A percentile compares a stretch with the other conserved stretches of the same genome.
phyloP scores from a whole-genome alignment of 768 basidiomycete species.

The Boletus reticuloceps region DNA sequence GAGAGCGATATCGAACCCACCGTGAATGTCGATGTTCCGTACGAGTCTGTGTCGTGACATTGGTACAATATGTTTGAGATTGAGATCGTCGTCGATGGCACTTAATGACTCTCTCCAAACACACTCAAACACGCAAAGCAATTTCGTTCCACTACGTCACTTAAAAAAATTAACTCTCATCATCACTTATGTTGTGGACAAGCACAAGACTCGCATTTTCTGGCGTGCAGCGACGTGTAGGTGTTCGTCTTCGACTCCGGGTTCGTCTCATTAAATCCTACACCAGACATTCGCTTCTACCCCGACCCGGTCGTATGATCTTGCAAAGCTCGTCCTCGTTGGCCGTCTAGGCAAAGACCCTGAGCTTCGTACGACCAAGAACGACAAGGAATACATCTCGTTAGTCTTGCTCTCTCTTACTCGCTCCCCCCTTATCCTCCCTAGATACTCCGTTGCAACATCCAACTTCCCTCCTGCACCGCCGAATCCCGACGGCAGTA shows the following conservation, averaged over 20 bases:
- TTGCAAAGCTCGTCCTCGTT: slow-evolving; percentile 76
- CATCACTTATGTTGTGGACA: slow-evolving; percentile 44
- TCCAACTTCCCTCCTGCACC: slow-evolving; percentile 57
- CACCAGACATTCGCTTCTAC: slow-evolving; percentile 65
- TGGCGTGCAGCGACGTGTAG: slow-evolving; percentile 47
- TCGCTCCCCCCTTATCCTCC: not conserved
- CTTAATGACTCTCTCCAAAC: slow-evolving; percentile 11
- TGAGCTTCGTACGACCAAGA: slow-evolving; percentile 63
- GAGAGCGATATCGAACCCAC: slow-evolving; percentile 32
- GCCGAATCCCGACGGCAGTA: slow-evolving; percentile 60
- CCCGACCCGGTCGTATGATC: slow-evolving; percentile 50
- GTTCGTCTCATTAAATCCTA: not conserved
- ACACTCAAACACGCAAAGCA: slow-evolving; percentile 13
- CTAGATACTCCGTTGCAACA: slow-evolving; percentile 78
- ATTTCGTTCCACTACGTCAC: not conserved
- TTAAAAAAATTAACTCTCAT: no score
- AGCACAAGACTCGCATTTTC: slow-evolving; percentile 44
- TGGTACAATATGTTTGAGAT: slow-evolving; percentile 1
- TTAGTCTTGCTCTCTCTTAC: slow-evolving; percentile 35
- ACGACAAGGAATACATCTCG: slow-evolving; percentile 77
- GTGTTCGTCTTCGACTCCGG: slow-evolving; percentile 19
- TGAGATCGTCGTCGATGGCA: slow-evolving; percentile 1
- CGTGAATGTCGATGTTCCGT: slow-evolving; percentile 78
- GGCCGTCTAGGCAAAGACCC: slow-evolving; percentile 73
- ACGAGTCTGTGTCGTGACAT: slow-evolving; percentile 93